Conservation (phyloP, 2,329 filamentous ascomycete species). For the Colletotrichum sp. region DNA sequence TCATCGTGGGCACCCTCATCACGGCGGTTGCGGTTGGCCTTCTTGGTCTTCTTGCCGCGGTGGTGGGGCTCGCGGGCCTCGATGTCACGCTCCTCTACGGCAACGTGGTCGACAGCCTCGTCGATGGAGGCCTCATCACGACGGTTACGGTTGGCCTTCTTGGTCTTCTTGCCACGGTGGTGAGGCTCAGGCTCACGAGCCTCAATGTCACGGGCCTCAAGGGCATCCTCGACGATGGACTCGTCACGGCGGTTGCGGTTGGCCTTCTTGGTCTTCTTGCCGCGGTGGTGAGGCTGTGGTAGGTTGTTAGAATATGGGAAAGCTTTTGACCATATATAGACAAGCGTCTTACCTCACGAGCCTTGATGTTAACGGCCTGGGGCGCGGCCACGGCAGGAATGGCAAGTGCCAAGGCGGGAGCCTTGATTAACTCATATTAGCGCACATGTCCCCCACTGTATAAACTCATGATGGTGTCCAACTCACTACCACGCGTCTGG, state of each 20-base stretch:
- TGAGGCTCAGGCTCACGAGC: conserved; percentile 21
- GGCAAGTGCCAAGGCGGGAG: conserved; percentile 19
- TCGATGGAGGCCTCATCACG: neutral
- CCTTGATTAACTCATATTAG: neutral
- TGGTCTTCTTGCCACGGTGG: conserved; percentile 19
- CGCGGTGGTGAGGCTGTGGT: conserved; percentile 18
- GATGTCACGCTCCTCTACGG: neutral
- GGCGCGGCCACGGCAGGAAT: conserved; percentile 9
- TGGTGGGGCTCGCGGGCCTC: conserved; percentile 24
- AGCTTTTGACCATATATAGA: neutral
- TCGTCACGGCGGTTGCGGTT: conserved; percentile 4
- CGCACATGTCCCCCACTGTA: neutral
- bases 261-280: conserved; percentile 18
- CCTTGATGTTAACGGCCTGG: conserved; percentile 9
- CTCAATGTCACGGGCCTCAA: conserved; percentile 23
- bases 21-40: neutral
- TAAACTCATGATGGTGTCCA: neutral
- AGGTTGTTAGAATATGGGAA: neutral
- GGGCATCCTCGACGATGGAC: neutral
- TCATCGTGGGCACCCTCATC: neutral
- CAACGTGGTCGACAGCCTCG: neutral
- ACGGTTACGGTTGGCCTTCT: conserved; percentile 14
- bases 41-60: conserved; percentile 14
- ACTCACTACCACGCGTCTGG: conserved; percentile 18
- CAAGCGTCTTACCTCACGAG: conserved; percentile 17